These are phyloP conservation scores for Lactarius psammicola DNA, from an alignment of 768 basidiomycete genomes.

Conservation along the genomic window DNA sequence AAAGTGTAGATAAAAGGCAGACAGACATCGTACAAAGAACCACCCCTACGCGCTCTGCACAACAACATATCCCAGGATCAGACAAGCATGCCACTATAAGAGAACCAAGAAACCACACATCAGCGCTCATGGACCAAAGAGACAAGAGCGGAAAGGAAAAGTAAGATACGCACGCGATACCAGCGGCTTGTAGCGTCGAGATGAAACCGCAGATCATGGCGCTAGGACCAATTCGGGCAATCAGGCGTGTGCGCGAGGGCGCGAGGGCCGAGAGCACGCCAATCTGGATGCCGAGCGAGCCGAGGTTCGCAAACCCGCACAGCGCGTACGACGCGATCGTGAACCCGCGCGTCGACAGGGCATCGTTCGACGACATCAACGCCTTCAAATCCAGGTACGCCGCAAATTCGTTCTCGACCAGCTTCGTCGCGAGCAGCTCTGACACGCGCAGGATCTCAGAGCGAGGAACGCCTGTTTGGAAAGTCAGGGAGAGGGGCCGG, in stretches of 20 bases:
- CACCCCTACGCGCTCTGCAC: neutral
- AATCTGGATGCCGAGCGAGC: conserved; percentile 83
- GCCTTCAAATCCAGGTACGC: conserved; percentile 62
- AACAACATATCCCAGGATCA: conserved; percentile 18
- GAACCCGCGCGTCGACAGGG: conserved; percentile 70
- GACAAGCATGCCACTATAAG: conserved; percentile 36
- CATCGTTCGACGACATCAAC: conserved; percentile 44
- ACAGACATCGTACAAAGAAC: neutral
- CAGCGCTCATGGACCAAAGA: neutral
- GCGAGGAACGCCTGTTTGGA: conserved; percentile 61
- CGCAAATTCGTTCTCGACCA: conserved; percentile 85
- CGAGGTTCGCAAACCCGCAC: conserved; percentile 88
- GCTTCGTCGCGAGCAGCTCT: conserved; percentile 79
- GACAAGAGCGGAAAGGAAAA: neutral
- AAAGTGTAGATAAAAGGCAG: neutral
- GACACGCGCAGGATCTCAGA: conserved; percentile 79
- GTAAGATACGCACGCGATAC: conserved; percentile 50
- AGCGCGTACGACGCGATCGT: conserved; percentile 85
- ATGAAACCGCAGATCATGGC: conserved; percentile 73
- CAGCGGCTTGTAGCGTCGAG: conserved; percentile 59
- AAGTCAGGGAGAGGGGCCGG: conserved; percentile 12
- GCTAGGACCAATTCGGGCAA: conserved; percentile 65
- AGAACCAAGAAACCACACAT: neutral
- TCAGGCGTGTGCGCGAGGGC: conserved; percentile 64
- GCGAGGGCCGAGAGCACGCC: conserved; percentile 71